Conservation (phyloP, 2,329 filamentous ascomycete genomes). For the Fusarium tanahbumbuense region DNA sequence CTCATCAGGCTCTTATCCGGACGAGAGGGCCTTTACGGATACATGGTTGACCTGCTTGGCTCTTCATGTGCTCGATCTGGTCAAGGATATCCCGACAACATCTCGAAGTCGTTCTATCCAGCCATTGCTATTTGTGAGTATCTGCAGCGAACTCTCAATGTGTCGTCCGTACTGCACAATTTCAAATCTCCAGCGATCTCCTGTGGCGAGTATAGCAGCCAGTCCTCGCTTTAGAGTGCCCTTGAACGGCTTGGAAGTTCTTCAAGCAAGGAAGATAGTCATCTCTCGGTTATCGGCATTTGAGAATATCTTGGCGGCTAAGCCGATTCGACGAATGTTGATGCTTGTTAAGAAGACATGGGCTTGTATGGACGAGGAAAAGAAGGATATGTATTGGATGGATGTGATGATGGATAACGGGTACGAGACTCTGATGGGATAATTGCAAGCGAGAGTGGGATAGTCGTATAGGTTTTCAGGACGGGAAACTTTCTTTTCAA, state of each 20-base stretch:
- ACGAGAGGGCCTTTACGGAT: slow-evolving; percentile 37
- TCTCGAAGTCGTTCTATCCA: slow-evolving; percentile 59
- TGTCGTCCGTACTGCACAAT: slow-evolving; percentile 41
- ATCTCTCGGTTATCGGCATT: slow-evolving; percentile 36
- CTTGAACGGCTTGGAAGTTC: slow-evolving; percentile 17
- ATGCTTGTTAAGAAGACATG: slow-evolving; percentile 37
- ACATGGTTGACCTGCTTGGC: slow-evolving; percentile 58
- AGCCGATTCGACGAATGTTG: slow-evolving; percentile 39
- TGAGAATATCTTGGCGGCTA: slow-evolving; percentile 43
- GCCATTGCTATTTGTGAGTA: slow-evolving; percentile 57
- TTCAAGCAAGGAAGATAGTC: slow-evolving; percentile 31
- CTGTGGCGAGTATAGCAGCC: slow-evolving; percentile 24
- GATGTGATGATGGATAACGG: slow-evolving; percentile 52
- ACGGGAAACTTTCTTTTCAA: background rate
- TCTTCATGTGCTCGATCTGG: slow-evolving; percentile 56
- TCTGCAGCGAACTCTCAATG: slow-evolving; percentile 57
- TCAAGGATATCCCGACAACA: slow-evolving; percentile 56
- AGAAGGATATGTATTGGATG: slow-evolving; percentile 57
- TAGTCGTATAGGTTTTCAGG: background rate
- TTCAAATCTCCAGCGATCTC: slow-evolving; percentile 6
- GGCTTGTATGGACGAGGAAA: slow-evolving; percentile 50
- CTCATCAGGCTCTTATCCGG: slow-evolving; percentile 2
- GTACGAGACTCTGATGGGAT: slow-evolving; percentile 49
- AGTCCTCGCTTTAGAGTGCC: slow-evolving; percentile 33
- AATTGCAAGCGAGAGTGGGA: background rate